phyloP scores from a whole-genome alignment of 139 green algal genomes.

The Auxenochlorella protothecoides region DNA sequence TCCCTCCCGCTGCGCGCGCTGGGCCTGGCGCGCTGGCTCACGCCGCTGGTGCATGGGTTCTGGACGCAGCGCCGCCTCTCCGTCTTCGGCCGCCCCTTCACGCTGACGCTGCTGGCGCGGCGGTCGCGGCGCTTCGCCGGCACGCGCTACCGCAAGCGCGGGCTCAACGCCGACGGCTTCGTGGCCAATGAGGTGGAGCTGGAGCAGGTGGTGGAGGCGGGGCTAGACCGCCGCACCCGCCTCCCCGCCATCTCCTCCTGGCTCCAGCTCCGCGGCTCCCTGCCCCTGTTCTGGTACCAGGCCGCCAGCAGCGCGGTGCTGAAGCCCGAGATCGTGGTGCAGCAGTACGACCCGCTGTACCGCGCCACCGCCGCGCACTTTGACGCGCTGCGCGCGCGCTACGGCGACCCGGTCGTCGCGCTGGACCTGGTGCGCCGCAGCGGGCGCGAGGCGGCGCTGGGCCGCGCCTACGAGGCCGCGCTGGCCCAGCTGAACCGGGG shows the following conservation, averaged over 20 bases:
- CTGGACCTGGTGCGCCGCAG: slow-evolving; percentile 87
- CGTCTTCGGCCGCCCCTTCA: slow-evolving; percentile 69
- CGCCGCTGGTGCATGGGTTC: slow-evolving; percentile 85
- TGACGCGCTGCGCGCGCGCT: slow-evolving; percentile 38
- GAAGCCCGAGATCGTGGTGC: slow-evolving; percentile 70
- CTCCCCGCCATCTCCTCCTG: slow-evolving; percentile 45
- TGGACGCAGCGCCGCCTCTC: slow-evolving; percentile 74
- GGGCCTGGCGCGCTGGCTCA: slow-evolving; percentile 51
- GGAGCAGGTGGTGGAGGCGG: slow-evolving; percentile 69
- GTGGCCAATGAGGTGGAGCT: slow-evolving; percentile 95
- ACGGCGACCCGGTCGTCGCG: slow-evolving; percentile 70
- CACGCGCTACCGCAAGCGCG: slow-evolving; percentile 89
- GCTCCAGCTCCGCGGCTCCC: slow-evolving; percentile 73
- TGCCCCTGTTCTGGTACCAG: slow-evolving; percentile 92
- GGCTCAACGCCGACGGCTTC: slow-evolving; percentile 70
- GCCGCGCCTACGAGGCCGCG: slow-evolving; percentile 61
- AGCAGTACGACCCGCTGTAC: slow-evolving; percentile 78
- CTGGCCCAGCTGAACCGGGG: slow-evolving; percentile 66
- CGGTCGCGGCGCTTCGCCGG: slow-evolving; percentile 86
- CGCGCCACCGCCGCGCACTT: slow-evolving; percentile 36
- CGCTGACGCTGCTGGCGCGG: slow-evolving; percentile 73
- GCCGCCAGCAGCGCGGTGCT: slow-evolving; percentile 22
- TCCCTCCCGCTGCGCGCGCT: slow-evolving; percentile 50
- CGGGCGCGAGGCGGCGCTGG: slow-evolving; percentile 74
- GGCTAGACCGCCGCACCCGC: slow-evolving; percentile 49